Conservation (phyloP, 2,329 filamentous ascomycete genomes). For the Colletotrichum sp. region DNA sequence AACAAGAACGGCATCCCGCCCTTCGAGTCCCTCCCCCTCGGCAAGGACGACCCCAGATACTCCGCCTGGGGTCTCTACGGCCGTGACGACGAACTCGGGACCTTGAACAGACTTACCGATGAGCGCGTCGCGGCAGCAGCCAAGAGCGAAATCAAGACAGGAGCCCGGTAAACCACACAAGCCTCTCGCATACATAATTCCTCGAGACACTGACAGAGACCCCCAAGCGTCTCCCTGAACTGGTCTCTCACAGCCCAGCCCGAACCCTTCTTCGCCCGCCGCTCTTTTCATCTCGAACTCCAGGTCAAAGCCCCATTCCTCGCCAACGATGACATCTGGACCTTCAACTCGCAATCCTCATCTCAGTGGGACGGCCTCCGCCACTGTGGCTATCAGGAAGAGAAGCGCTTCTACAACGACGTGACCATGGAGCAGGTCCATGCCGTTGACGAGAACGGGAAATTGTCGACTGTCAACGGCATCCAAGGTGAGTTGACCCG, state of each 20-base stretch:
- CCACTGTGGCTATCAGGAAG: constrained; percentile 42
- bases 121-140: constrained; percentile 56
- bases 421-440: constrained; percentile 55
- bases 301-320: constrained; percentile 29
- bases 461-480: constrained; percentile 27
- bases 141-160: constrained; percentile 57
- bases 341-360: constrained; percentile 41
- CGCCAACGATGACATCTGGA: constrained; percentile 37
- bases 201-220: neutral
- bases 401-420: constrained; percentile 37
- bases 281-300: constrained; percentile 32
- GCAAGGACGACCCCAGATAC: constrained; percentile 48
- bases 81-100: constrained; percentile 61
- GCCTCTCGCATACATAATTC: neutral
- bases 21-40: constrained; percentile 52
- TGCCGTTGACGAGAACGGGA: constrained; percentile 9
- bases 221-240: constrained; percentile 33
- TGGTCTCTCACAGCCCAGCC: constrained; percentile 37
- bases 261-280: constrained; percentile 36
- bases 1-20: constrained; percentile 49
- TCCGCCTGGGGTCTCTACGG: constrained; percentile 59
- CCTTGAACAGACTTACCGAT: constrained; percentile 64
- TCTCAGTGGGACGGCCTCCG: constrained; percentile 45
- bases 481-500: constrained; percentile 12
- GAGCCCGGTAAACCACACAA: constrained; percentile 42